Base-by-base conservation (phyloP, 2,329 filamentous ascomycete genomes). In the Calycina herbarum region DNA sequence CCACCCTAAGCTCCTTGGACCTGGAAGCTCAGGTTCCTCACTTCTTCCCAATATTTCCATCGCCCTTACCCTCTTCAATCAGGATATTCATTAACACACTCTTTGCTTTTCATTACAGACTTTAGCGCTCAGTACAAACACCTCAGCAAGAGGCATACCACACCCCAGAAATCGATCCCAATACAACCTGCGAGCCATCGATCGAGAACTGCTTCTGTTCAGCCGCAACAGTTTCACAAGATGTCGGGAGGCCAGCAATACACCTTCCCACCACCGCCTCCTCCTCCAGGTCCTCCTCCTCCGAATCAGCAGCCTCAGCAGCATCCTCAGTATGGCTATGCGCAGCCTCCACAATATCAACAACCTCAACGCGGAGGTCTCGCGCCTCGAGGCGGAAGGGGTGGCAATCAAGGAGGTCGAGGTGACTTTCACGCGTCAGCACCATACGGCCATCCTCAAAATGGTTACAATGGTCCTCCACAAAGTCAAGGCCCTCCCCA, bases 251-350 rank as follows among this genome's bases (percentile, higher is more conserved):
- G 71, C 27, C 72, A 73, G 62, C 74, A 75, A 62, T 77, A 77
- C 71, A 75, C 70, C 64, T 77, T 74, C 45, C 74, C 75, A 68
- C 75, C 75, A 57, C 74, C 75, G 54, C 75, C 76, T 35, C 76
- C 76, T 40, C 74, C 75, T 29, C 63, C 73, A 29, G 73, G 73
- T 2, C 72, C 73, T 57, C 73, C 74, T 56, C 68, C 73, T 40
- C 56, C 70, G 29, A 70, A 68, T 48, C 61, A 57, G 31, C 67
- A 69, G 45, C 72, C 54, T 35, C 71, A 73, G 48, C 67, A 69
- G 45, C 72, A 73, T 64, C 64, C 63, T 45, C 70, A 66, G 15
- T 66, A 66, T 57, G 61, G 33, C 11, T 64, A 58, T 51, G 51
- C 61, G 27, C 65, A 64, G 24, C 65, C 59, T 33, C 58, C 45